Evolutionary conservation across 2,329 filamentous ascomycete species (phyloP).

Genomic region (Cercospora brassicicola): DNA sequence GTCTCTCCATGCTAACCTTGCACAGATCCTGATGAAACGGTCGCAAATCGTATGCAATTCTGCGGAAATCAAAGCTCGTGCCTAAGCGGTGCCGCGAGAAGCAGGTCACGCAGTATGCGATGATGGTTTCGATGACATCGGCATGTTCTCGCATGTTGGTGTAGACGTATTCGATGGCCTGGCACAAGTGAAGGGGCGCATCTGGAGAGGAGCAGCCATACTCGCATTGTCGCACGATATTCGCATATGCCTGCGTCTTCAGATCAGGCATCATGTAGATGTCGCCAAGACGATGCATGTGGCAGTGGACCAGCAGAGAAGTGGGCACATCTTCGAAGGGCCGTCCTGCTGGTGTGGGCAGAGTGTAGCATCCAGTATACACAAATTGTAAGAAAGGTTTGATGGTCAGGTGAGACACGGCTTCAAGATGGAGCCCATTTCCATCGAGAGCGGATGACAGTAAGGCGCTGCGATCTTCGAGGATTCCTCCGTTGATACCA

Average conservation of each 20-base stretch:
- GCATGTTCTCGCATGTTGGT: slow-evolving; percentile 31
- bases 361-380: slow-evolving; percentile 44
- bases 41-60: slow-evolving; percentile 40
- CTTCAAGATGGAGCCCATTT: slow-evolving; percentile 43
- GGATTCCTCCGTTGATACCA: slow-evolving; percentile 37
- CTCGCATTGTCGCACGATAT: slow-evolving; percentile 44
- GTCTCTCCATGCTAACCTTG: slow-evolving; percentile 40
- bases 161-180: slow-evolving; percentile 41
- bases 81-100: slow-evolving; percentile 45
- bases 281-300: slow-evolving; percentile 45
- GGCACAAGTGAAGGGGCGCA: slow-evolving; percentile 44
- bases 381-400: slow-evolving; percentile 45
- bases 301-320: slow-evolving; percentile 44
- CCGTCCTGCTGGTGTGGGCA: slow-evolving; percentile 27
- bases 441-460: slow-evolving; percentile 46
- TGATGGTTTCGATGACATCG: slow-evolving; percentile 42
- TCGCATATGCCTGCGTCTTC: slow-evolving; percentile 42
- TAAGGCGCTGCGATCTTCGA: slow-evolving; percentile 42
- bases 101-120: slow-evolving; percentile 49
- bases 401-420: slow-evolving; percentile 37
- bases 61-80: slow-evolving; percentile 40
- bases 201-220: slow-evolving; percentile 42
- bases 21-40: slow-evolving; percentile 46
- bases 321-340: slow-evolving; percentile 34
- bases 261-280: slow-evolving; percentile 45